Base-by-base conservation (phyloP, 2,329 filamentous ascomycete species). In the Diaporthe capsici region DNA sequence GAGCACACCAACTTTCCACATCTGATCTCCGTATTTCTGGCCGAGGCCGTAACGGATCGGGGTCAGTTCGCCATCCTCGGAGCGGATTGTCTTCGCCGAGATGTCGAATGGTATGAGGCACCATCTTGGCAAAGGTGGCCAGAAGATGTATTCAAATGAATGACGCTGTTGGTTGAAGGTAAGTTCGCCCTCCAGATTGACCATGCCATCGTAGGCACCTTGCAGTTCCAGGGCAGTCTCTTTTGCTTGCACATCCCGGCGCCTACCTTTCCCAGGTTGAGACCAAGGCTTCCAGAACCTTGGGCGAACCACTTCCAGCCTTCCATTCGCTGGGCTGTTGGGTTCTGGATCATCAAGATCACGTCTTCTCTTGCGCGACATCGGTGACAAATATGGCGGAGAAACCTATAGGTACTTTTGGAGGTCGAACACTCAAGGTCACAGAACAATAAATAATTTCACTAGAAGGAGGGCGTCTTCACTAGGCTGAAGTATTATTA, bases 201-300 rank as follows among this genome's bases (percentile, higher is more conserved):
- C 13, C 31, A 72, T 42, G 15, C 10, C 57, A 28, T 51, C 58
- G 28, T 53, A 63, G 1, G 57, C 71, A 4, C 22, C 44, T 28
- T 63, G 39, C 13, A 72, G 47, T 20, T 51, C 57, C 25, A 28
- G 10, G 9, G 20, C 42, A 4, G 71, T 53, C 5, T 63, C 47
- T 37, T 51, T 58, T 1, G 44, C 71, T 7, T 39, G 17, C 3
- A 28, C 22, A 9, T 49, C 58, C 7, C 57, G 44, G 0, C 42
- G 31, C 20, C 22, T 60, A 9, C 55, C 22, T 31, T 37, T 34
- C 34, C 71, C 71, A 12, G n/a, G 12, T 49, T 68, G 65, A 1
- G 71, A n/a, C 34, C 49, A 72, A 25, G 44, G 28, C 31, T 60
- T 51, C 71, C 71, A 72, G 57, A 72, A 72, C 44, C 53, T 63